phyloP scores from a whole-genome alignment of 225 moss, liverwort and hornwort genomes.

The Lunularia cruciata region DNA sequence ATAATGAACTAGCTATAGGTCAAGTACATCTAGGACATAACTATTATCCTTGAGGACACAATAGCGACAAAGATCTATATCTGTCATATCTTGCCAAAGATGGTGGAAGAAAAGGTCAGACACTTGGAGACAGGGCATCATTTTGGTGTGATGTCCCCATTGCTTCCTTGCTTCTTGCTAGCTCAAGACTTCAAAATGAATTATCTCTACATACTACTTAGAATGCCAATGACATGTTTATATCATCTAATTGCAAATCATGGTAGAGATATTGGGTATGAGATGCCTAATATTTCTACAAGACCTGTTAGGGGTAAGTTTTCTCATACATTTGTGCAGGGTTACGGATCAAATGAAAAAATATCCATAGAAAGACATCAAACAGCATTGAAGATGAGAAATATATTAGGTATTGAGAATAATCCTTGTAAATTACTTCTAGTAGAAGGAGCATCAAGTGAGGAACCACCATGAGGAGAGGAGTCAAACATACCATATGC shows the following conservation, averaged over 20 bases:
- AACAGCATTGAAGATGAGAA: slow-evolving; percentile 7
- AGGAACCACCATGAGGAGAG: slow-evolving; percentile 18
- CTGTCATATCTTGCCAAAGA: slow-evolving; percentile 23
- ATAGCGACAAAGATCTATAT: slow-evolving; percentile 8
- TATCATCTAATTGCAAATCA: slow-evolving; percentile 20
- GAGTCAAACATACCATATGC: no score
- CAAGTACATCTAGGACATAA: no score
- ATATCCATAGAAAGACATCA: slow-evolving; percentile 5
- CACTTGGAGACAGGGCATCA: slow-evolving; percentile 33
- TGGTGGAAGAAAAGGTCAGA: slow-evolving; percentile 29
- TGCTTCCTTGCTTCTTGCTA: slow-evolving; percentile 41
- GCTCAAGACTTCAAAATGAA: not conserved
- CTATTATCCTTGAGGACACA: no score
- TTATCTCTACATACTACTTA: not conserved
- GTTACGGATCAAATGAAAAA: not conserved
- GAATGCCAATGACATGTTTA: slow-evolving; percentile 22
- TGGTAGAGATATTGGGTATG: slow-evolving; percentile 13
- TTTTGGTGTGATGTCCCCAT: slow-evolving; percentile 88
- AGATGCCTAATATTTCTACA: not conserved
- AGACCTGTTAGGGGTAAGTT: slow-evolving; percentile 6
- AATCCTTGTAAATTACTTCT: slow-evolving; percentile 1
- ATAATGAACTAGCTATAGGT: no score
- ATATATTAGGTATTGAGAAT: slow-evolving; percentile 11
- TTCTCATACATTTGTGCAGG: not conserved
- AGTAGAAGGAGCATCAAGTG: not conserved